These are phyloP conservation scores for Venturia aucupariae DNA, from an alignment of 2,329 filamentous ascomycete species.

Conservation along the genomic window DNA sequence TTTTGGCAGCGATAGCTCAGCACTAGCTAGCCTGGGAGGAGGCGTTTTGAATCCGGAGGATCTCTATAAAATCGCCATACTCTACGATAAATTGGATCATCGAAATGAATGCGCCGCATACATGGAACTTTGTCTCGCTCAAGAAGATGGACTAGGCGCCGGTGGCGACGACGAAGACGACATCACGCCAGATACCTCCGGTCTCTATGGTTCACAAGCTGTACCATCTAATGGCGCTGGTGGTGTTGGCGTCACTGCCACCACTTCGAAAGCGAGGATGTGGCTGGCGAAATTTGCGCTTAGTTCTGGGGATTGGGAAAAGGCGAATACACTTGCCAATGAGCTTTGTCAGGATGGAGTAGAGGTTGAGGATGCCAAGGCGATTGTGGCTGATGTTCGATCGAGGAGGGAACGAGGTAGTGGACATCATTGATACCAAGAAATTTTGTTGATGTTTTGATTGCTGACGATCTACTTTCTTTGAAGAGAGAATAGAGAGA, in stretches of 20 bases:
- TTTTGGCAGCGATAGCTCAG: slow-evolving; percentile 38
- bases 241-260: slow-evolving; percentile 77
- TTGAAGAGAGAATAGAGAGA: background rate
- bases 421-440: background rate
- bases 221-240: slow-evolving; percentile 56
- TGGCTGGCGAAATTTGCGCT: slow-evolving; percentile 86
- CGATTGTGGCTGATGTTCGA: slow-evolving; percentile 76
- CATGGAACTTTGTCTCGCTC: slow-evolving; percentile 91
- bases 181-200: slow-evolving; percentile 18
- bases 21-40: slow-evolving; percentile 31
- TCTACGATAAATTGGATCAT: slow-evolving; percentile 76
- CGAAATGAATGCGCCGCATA: slow-evolving; percentile 77
- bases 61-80: slow-evolving; percentile 75
- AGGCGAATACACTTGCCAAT: slow-evolving; percentile 71
- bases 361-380: slow-evolving; percentile 95
- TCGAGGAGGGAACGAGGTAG: slow-evolving; percentile 52
- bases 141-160: slow-evolving; percentile 60
- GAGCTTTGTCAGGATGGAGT: slow-evolving; percentile 94
- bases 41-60: slow-evolving; percentile 79
- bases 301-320: slow-evolving; percentile 61
- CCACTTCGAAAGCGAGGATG: slow-evolving; percentile 84
- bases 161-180: slow-evolving; percentile 27
- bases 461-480: background rate
- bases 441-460: background rate
- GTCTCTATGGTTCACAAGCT: slow-evolving; percentile 24